Base-by-base conservation (phyloP, 1,284 basidiomycete species). In the Mycena sp. region DNA sequence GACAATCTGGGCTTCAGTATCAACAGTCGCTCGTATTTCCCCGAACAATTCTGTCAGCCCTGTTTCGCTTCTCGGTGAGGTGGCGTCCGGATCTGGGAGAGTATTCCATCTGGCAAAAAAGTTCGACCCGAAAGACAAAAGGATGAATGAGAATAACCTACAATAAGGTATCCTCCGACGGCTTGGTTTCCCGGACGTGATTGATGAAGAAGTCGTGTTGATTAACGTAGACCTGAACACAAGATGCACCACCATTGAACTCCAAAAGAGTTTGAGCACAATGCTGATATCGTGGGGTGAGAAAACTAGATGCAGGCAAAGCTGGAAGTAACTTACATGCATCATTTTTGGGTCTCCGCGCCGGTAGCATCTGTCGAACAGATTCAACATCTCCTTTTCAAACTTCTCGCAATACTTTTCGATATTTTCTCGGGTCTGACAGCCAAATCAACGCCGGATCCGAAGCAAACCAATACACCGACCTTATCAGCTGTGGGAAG, bases 131-230 rank as follows among this genome's bases (percentile, higher is more conserved):
- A 61, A 35, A 23, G 23, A 17, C 35, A 6, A n/a, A n/a, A n/a
- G n/a, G n/a, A n/a, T n/a, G n/a, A n/a, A n/a, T n/a, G 26, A 61
- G 37, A 50, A 50, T 23, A 25, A 64, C 88, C 59, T 72, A 94
- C 92, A 96, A 73, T 29, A 85, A 71, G 28, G 82, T 81, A 64
- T 88, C 86, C 52, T 87, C 85, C 57, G 80, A 80, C 45, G 83
- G 79, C 67, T 83, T 84, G 40, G 81, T 83, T 63, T 90, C 90
- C 43, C 87, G 85, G 43, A 91, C 86, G 58, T 92, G 88, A 73
- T 98, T 97, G 74, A 98, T 98, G 82, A 99, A 99, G 81, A 99
- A 99, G 76, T 99, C 98, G 74, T 99, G 98, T 77, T 99, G 98
- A 72, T 99, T 99, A 66, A 99, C 98, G 74, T 99, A 99, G 29